phyloP scores from a whole-genome alignment of 441 rosid genomes.

The Daphne laureola region DNA sequence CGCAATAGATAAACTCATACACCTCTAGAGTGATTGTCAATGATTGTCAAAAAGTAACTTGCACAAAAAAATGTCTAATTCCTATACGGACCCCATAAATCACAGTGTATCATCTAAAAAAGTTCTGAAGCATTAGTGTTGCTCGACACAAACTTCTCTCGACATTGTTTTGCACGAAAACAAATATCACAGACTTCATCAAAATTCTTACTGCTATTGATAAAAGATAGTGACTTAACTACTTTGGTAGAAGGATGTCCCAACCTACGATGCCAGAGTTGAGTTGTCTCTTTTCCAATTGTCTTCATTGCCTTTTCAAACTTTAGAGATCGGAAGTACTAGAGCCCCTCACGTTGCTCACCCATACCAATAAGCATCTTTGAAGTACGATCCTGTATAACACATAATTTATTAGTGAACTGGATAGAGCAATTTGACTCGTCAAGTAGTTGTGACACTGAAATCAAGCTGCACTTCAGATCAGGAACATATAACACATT shows the following conservation, averaged over 20 bases:
- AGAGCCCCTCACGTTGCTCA: neutral
- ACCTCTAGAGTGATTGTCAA: conserved; percentile 1
- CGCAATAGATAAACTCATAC: neutral
- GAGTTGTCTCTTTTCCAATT: no score
- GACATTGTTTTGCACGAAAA: neutral
- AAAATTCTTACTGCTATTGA: neutral
- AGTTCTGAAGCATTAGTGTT: neutral
- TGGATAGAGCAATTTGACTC: neutral
- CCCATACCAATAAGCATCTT: neutral
- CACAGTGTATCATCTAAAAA: conserved; percentile 6
- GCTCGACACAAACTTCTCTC: neutral
- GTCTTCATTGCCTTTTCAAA: no score
- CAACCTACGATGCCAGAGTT: conserved; percentile 1
- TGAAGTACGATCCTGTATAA: neutral
- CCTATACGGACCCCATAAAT: conserved; percentile 5
- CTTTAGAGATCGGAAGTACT: no score
- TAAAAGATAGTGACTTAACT: neutral
- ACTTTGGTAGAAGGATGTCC: neutral
- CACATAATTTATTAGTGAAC: conserved; percentile 6
- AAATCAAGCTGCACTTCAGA: conserved; percentile 6
- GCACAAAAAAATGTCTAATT: neutral
- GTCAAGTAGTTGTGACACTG: neutral
- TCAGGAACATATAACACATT: conserved; percentile 7
- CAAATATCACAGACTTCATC: conserved; percentile 1
- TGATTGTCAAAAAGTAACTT: conserved; percentile 7